Percentiles rank a stretch among this genome's conserved stretches.
These are phyloP conservation scores for Ophiostoma ulmi DNA, from an alignment of 2,329 filamentous ascomycete species.

Conservation along the genomic window DNA sequence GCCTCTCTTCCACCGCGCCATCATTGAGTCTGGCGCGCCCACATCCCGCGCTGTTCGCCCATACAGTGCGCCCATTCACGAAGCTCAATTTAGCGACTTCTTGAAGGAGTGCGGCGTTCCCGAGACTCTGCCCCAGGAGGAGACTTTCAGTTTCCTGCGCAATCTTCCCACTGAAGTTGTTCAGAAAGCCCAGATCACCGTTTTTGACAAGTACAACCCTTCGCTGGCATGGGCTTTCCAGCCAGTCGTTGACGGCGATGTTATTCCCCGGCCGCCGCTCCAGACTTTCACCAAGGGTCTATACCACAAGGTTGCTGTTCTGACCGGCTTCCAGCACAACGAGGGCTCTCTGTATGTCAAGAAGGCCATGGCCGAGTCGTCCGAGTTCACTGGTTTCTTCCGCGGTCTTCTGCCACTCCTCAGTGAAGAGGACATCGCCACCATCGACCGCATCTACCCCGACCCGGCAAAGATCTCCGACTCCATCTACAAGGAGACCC, in stretches of 20 bases:
- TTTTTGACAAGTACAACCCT: conserved; percentile 36
- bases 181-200: conserved; percentile 33
- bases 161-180: conserved; percentile 34
- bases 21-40: conserved; percentile 39
- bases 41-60: conserved; percentile 39
- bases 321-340: conserved; percentile 42
- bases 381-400: conserved; percentile 39
- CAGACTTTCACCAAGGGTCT: conserved; percentile 30
- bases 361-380: conserved; percentile 34
- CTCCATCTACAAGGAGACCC: conserved; percentile 39
- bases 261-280: conserved; percentile 32
- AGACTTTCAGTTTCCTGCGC: conserved; percentile 44
- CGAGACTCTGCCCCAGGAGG: conserved; percentile 40
- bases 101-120: conserved; percentile 43
- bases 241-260: conserved; percentile 43
- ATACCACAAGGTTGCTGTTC: conserved; percentile 36
- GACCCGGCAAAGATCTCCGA: conserved; percentile 34
- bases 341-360: conserved; percentile 42
- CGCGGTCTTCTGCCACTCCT: conserved; percentile 38
- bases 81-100: conserved; percentile 46
- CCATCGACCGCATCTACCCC: conserved; percentile 39
- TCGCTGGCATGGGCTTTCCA: conserved; percentile 48
- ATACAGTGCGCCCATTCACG: conserved; percentile 45
- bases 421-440: conserved; percentile 35
- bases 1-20: conserved; percentile 37